Evolutionary conservation across 2,329 filamentous ascomycete genomes (phyloP).

Genomic region (Beauveria sp.): DNA sequence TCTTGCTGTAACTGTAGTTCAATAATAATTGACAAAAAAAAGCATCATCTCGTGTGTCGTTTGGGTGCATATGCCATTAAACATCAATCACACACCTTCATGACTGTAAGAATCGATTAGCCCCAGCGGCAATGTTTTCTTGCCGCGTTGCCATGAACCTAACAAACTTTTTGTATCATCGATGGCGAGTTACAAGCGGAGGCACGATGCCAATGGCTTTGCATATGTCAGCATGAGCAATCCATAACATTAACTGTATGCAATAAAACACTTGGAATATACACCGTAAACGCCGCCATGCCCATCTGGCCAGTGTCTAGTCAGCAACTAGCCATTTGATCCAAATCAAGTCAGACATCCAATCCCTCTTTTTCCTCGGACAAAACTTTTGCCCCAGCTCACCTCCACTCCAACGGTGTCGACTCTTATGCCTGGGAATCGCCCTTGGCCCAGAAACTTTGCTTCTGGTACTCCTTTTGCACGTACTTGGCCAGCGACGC

Average conservation of each 20-base stretch:
- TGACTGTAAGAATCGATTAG: no score
- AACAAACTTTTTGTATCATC: no score
- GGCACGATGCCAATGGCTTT: no score
- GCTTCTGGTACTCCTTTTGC: slow-evolving; percentile 56
- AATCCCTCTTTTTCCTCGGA: slow-evolving; percentile 11
- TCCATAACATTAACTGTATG: slow-evolving; percentile 8
- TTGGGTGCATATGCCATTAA: no score
- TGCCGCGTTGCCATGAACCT: no score
- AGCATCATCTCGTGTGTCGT: no score
- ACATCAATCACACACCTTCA: no score
- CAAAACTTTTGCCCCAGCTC: background rate
- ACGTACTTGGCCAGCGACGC: slow-evolving; percentile 58
- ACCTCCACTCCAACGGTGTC: no score
- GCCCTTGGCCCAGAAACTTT: slow-evolving; percentile 42
- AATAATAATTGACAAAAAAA: slow-evolving; percentile 4
- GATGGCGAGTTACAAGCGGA: no score
- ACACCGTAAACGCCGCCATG: slow-evolving; percentile 24
- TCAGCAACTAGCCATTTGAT: slow-evolving; percentile 13
- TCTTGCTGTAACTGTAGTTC: slow-evolving; percentile 9
- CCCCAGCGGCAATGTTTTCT: no score
- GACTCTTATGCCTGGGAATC: slow-evolving; percentile 22
- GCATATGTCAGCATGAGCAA: background rate
- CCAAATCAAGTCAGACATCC: slow-evolving; percentile 24
- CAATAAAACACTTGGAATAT: slow-evolving; percentile 8
- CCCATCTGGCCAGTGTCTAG: slow-evolving; percentile 21